Conservation (phyloP, 1,139 yeast species). For the Saccharomycopsis hybrid region DNA sequence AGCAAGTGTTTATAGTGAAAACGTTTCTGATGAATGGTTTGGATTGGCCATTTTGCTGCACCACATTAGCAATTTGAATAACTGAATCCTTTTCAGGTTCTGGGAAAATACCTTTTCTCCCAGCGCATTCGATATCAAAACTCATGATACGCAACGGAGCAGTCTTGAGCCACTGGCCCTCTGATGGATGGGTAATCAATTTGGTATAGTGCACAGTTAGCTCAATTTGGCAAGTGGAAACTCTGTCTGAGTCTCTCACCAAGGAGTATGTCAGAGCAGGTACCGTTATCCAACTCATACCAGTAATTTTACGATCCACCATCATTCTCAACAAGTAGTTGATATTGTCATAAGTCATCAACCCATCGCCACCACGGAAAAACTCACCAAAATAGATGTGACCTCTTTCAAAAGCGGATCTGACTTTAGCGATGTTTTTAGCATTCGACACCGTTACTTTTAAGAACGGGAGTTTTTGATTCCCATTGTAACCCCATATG, state of each 20-base stretch:
- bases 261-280: conserved; percentile 66
- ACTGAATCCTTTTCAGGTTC: conserved; percentile 92
- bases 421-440: conserved; percentile 53
- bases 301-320: conserved; percentile 88
- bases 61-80: conserved; percentile 95
- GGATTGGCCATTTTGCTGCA: conserved; percentile 72
- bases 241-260: conserved; percentile 33
- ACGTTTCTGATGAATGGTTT: conserved; percentile 91
- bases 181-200: conserved; percentile 74
- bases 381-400: conserved; percentile 58
- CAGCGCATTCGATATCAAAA: conserved; percentile 98
- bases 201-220: conserved; percentile 62
- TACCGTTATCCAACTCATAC: conserved; percentile 96
- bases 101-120: conserved; percentile 93
- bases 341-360: conserved; percentile 82
- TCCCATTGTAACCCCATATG: conserved; percentile 90
- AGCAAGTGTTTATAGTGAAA: conserved; percentile 84
- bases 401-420: conserved; percentile 82
- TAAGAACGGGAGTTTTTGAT: conserved; percentile 70
- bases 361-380: conserved; percentile 46
- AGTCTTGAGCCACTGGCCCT: conserved; percentile 89
- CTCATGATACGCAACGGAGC: conserved; percentile 93
- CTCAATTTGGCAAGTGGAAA: conserved; percentile 84
- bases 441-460: conserved; percentile 66
- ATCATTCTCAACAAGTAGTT: conserved; percentile 79